Evolutionary conservation across 768 basidiomycete genomes (phyloP).

Genomic region (Cytidiella melzeri): DNA sequence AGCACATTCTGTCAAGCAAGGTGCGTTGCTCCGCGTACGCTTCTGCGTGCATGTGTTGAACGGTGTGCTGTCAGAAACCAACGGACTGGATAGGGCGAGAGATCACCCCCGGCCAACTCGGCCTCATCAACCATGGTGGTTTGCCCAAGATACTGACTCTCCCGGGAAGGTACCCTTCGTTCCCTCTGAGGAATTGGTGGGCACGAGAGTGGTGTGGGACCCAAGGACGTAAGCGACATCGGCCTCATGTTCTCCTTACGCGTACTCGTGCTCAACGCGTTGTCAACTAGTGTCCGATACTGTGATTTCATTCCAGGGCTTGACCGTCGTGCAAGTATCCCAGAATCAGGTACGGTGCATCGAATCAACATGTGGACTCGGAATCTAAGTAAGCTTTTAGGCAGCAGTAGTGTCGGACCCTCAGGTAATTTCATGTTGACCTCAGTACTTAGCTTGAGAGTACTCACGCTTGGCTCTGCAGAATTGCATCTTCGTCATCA

Average conservation of each 20-base stretch:
- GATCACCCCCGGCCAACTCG: constrained; percentile 64
- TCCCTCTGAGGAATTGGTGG: constrained; percentile 82
- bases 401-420: constrained; percentile 75
- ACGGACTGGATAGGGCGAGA: constrained; percentile 67
- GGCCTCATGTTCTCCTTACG: not conserved
- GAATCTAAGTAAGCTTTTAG: too few relatives aligned
- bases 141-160: constrained; percentile 68
- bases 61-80: constrained; percentile 34
- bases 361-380: not conserved
- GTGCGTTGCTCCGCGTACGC: constrained; percentile 17
- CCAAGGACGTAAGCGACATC: constrained; percentile 49
- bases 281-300: constrained; percentile 62
- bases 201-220: constrained; percentile 68
- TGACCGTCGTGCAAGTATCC: constrained; percentile 82
- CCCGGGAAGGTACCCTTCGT: constrained; percentile 73
- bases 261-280: not conserved
- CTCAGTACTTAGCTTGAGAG: not conserved
- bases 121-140: constrained; percentile 79
- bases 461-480: constrained; percentile 7
- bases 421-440: constrained; percentile 29
- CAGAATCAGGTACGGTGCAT: constrained; percentile 71
- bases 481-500: constrained; percentile 77
- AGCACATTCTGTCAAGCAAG: constrained; percentile 59
- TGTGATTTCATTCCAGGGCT: constrained; percentile 71
- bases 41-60: not conserved